Evolutionary conservation across 169 alveolate species (phyloP), one percentile per base, ranked within the genome.

Genomic region (Plasmodium vinckei): DNA sequence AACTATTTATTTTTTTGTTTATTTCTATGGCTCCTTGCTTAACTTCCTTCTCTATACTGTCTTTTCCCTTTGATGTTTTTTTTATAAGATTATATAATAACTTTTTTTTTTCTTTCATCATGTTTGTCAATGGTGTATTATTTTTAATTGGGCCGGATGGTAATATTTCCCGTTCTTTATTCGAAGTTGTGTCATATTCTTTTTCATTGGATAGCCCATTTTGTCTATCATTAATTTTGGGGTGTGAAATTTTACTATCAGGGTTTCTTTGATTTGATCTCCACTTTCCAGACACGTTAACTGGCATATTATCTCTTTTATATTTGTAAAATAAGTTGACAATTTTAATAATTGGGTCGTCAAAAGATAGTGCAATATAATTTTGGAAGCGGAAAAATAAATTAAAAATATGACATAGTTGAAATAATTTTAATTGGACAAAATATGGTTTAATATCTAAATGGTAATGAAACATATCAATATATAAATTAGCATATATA

Each of bases 301-400:
- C 42, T 33, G 5, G 5, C 3, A 47, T 9, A 13, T 44, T 44
- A 9, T 69, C 23, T 23, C 7, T 33, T 10, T 79, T 68, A 25
- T 46, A 53, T 6, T 59, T 9, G 64, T 67, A 82, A 17, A 82
- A 82, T 23, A 39, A 57, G 21, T 82, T 82, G 1, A 56, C 72
- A 44, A 82, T 65, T 25, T 68, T 84, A 47, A 82, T 17, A 12
- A 39, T 42, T 25, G 90, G 90, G 42, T 82, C 90, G n/a, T 61
- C 61, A 39, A 82, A 82, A 5, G 90, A 82, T 2, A 82, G 72
- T 9, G 39, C 13, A 12, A 82, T n/a, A 42, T 82, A 69, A 56
- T 82, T 82, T 44, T 82, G 90, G 61, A 33, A 82, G 2, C 90
- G 64, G 39, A 82, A 82, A 19, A 82, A 68, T 46, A 82, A 54